These are phyloP conservation scores for Penicillium sp. DNA, from an alignment of 2,329 filamentous ascomycete species.

Conservation along the genomic window DNA sequence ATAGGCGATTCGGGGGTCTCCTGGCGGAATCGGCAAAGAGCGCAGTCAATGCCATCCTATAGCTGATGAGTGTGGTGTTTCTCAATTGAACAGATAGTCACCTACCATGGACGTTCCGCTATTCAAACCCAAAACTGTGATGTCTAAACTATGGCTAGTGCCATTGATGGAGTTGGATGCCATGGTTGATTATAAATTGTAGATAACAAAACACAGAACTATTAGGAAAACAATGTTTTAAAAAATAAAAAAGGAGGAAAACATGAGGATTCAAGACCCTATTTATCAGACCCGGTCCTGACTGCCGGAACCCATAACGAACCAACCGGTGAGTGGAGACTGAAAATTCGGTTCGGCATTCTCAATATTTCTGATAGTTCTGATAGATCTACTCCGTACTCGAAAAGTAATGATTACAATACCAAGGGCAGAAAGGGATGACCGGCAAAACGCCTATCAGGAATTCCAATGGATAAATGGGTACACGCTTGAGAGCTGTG, in stretches of 20 bases:
- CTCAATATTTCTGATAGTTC: neutral
- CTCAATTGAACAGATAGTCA: neutral
- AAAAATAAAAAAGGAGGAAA: neutral
- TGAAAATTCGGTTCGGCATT: neutral
- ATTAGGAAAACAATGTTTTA: neutral
- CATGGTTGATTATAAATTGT: slow-evolving; percentile 7
- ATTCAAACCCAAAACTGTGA: slow-evolving; percentile 56
- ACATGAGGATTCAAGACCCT: neutral
- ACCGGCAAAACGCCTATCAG: slow-evolving; percentile 20
- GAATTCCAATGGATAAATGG: slow-evolving; percentile 10
- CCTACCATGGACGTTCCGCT: slow-evolving; percentile 52
- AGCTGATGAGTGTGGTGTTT: neutral
- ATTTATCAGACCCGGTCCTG: slow-evolving; percentile 1
- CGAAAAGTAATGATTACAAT: neutral
- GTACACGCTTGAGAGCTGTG: slow-evolving; percentile 17
- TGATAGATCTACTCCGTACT: neutral
- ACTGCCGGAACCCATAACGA: neutral
- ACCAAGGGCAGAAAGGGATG: slow-evolving; percentile 7
- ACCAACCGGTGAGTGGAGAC: slow-evolving; percentile 1
- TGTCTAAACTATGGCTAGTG: slow-evolving; percentile 40
- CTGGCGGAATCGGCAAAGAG: slow-evolving; percentile 57
- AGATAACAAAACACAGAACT: neutral
- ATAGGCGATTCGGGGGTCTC: slow-evolving; percentile 51
- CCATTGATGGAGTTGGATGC: slow-evolving; percentile 11
- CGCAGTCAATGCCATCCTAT: slow-evolving; percentile 57